Conservation (phyloP, 306 rosid genomes). For the Quercus wislizeni region DNA sequence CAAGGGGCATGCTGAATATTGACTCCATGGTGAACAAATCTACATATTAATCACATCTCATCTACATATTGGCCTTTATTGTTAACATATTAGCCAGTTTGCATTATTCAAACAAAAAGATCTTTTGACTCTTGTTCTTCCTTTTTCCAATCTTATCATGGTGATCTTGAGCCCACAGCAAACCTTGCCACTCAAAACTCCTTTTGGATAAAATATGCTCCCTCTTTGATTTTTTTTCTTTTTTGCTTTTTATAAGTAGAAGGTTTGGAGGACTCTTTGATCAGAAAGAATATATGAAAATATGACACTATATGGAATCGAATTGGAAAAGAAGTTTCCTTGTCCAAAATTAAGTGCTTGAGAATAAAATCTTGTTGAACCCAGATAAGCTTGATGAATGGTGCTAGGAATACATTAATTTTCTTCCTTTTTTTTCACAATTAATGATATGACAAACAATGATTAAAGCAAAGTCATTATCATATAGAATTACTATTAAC, state of each 20-base stretch:
- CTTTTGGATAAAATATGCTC: no score
- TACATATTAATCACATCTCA: no score
- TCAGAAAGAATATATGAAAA: background rate
- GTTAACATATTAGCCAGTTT: background rate
- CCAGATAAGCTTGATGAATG: no score
- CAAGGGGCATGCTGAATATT: no score
- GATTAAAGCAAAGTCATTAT: no score
- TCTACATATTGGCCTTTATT: no score
- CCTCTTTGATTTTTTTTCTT: background rate
- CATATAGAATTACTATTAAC: no score
- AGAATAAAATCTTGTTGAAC: no score
- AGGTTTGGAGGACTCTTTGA: background rate
- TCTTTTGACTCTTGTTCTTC: constrained; percentile 2
- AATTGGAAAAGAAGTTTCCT: background rate
- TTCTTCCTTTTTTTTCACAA: no score
- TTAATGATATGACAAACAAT: no score
- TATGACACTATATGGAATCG: background rate
- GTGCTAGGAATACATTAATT: no score
- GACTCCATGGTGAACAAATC: no score
- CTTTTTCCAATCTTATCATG: background rate
- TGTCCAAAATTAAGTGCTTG: background rate
- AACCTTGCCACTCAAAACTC: background rate
- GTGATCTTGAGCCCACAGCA: background rate
- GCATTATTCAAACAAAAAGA: constrained; percentile 14
- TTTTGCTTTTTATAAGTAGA: background rate